Evolutionary conservation across 164 flowering plant genomes (phyloP).

Genomic region (Piper longum): DNA sequence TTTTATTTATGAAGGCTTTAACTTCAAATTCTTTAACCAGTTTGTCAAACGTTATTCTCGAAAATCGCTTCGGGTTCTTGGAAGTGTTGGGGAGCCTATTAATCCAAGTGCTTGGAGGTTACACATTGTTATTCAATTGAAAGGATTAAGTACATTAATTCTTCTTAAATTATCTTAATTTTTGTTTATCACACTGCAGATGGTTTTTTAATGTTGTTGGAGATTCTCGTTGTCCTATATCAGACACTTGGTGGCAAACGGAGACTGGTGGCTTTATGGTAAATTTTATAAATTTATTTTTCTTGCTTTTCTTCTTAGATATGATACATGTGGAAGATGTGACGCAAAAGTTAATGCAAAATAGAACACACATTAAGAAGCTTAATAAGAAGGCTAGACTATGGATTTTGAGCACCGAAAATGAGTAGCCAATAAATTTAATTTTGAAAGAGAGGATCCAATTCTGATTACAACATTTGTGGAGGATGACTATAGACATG

Average conservation of each 20-base stretch:
- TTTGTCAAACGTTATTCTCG: conserved; percentile 73
- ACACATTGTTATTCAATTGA: neutral
- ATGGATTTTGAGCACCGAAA: no score
- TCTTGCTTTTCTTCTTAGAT: neutral
- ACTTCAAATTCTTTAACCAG: conserved; percentile 29
- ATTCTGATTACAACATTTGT: no score
- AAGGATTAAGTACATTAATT: no score
- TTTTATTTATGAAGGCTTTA: neutral
- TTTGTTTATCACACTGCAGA: conserved; percentile 21
- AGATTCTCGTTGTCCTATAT: conserved; percentile 86
- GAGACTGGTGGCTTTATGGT: conserved; percentile 99
- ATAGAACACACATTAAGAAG: neutral
- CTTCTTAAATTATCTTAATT: neutral
- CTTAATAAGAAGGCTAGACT: no score
- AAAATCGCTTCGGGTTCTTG: conserved; percentile 84
- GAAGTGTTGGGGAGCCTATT: conserved; percentile 98
- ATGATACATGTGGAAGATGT: neutral
- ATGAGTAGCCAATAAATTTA: no score
- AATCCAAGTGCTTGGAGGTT: conserved; percentile 99
- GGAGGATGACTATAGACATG: no score
- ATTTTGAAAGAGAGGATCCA: no score
- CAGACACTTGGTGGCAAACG: conserved; percentile 99
- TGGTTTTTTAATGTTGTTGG: conserved; percentile 96
- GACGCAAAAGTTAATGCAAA: neutral
- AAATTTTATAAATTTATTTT: neutral